Percentiles rank a stretch among this genome's conserved stretches.
Conservation (phyloP, 768 basidiomycete genomes). For the Wakefieldia striispora region DNA sequence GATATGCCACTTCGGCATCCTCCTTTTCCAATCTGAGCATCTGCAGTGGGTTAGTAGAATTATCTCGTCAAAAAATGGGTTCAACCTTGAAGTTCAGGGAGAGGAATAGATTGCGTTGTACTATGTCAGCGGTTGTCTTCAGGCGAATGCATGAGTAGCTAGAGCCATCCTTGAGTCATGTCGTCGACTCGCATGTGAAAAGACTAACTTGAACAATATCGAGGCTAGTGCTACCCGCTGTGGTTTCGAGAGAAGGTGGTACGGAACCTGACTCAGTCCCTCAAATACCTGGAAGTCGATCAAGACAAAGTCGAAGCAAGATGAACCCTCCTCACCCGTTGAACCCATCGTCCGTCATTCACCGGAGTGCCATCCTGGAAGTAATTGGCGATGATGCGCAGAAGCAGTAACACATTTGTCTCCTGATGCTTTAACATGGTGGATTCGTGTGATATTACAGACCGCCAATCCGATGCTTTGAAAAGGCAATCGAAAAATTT, state of each 20-base stretch:
- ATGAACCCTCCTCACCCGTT: conserved; percentile 38
- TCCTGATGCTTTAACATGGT: conserved; percentile 70
- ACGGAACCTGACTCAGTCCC: conserved; percentile 48
- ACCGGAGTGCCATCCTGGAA: conserved; percentile 55
- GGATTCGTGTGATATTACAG: conserved; percentile 44
- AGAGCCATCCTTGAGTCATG: conserved; percentile 1
- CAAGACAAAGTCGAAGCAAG: conserved; percentile 6
- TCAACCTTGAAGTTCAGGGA: conserved; percentile 46
- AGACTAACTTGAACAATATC: conserved; percentile 80
- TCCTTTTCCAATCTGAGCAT: conserved; percentile 39
- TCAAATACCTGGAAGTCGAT: conserved; percentile 51
- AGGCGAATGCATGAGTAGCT: conserved; percentile 67
- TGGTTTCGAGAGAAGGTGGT: conserved; percentile 57
- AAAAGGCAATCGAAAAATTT: conserved; percentile 63
- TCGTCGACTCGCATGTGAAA: not conserved
- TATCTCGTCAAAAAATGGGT: not conserved
- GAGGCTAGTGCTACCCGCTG: conserved; percentile 80
- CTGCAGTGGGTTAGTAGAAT: conserved; percentile 14
- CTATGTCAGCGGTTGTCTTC: conserved; percentile 38
- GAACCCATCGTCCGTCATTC: conserved; percentile 49
- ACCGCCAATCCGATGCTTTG: conserved; percentile 62
- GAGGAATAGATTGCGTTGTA: conserved; percentile 43
- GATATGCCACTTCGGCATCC: conserved; percentile 71
- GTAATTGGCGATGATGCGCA: conserved; percentile 78
- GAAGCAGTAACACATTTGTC: conserved; percentile 77